Percentiles rank a stretch among this genome's conserved stretches.
Evolutionary conservation across 192 early-diverging fungal species (phyloP).

Genomic region (Linnemannia hyalina): DNA sequence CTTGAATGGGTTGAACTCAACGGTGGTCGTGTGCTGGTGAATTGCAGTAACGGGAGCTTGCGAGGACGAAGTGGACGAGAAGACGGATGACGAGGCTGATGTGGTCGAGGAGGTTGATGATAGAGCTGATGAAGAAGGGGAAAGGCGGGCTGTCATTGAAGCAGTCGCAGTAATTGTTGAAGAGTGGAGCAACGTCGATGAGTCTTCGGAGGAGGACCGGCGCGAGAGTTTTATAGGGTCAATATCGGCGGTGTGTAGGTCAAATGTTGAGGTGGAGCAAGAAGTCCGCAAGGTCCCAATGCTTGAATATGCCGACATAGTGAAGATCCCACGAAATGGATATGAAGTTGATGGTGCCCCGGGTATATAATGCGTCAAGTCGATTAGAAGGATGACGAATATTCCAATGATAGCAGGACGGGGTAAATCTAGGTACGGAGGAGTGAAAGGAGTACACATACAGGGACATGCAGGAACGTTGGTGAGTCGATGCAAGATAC

Average conservation of each 20-base stretch:
- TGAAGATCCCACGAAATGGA: background rate
- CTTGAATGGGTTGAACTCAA: background rate
- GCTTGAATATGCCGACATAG: slow-evolving; percentile 13
- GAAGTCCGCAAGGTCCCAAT: slow-evolving; percentile 10
- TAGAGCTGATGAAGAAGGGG: slow-evolving; percentile 33
- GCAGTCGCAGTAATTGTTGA: background rate
- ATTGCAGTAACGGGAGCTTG: background rate
- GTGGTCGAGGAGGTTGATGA: slow-evolving; percentile 32
- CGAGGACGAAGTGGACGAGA: slow-evolving; percentile 7
- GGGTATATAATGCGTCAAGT: background rate
- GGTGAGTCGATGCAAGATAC: background rate
- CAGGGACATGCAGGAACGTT: background rate
- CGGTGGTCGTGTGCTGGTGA: background rate
- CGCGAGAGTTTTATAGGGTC: slow-evolving; percentile 19
- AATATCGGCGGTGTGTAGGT: background rate
- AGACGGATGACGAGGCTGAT: slow-evolving; percentile 12
- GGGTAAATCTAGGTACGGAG: background rate
- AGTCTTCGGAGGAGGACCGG: slow-evolving; percentile 42
- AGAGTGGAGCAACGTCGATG: slow-evolving; percentile 8
- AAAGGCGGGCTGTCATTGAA: slow-evolving; percentile 7
- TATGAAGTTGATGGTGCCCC: background rate
- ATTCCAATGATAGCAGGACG: background rate
- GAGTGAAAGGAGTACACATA: background rate
- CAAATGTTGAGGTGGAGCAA: slow-evolving; percentile 23
- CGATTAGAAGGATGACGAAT: background rate